These are phyloP conservation scores for Vaccinium vitisidaea DNA, from an alignment of 148 eudicot species.

Conservation along the genomic window DNA sequence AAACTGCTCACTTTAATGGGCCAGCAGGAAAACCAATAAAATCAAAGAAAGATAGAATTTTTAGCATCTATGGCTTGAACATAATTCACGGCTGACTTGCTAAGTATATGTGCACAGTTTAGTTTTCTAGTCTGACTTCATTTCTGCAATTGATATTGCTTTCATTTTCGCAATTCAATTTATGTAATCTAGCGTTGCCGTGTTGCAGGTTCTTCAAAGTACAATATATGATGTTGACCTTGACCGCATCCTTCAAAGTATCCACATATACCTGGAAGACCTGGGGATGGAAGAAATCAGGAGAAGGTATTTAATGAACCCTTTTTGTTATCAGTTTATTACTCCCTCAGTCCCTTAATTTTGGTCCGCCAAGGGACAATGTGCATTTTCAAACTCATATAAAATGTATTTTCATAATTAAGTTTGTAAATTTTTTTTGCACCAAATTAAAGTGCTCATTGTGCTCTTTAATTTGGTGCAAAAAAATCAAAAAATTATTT, in stretches of 20 bases:
- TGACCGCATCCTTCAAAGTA: constrained; percentile 91
- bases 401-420: no score
- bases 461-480: no score
- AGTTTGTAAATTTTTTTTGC: no score
- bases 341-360: no score
- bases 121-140: background rate
- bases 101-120: background rate
- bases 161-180: background rate
- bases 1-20: background rate
- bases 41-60: background rate
- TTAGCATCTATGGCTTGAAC: background rate
- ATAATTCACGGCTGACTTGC: background rate
- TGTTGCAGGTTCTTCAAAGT: constrained; percentile 87
- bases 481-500: no score
- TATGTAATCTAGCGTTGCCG: constrained; percentile 14
- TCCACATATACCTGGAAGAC: constrained; percentile 92
- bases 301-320: constrained; percentile 58
- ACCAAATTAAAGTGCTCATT: no score
- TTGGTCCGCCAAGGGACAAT: no score
- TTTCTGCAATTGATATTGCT: background rate
- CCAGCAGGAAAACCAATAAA: background rate
- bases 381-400: no score
- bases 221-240: constrained; percentile 92
- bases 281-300: constrained; percentile 99
- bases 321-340: background rate